These are phyloP conservation scores for Chlamydomonas asymmetrica DNA, from an alignment of 139 green algal species.

Conservation along the genomic window DNA sequence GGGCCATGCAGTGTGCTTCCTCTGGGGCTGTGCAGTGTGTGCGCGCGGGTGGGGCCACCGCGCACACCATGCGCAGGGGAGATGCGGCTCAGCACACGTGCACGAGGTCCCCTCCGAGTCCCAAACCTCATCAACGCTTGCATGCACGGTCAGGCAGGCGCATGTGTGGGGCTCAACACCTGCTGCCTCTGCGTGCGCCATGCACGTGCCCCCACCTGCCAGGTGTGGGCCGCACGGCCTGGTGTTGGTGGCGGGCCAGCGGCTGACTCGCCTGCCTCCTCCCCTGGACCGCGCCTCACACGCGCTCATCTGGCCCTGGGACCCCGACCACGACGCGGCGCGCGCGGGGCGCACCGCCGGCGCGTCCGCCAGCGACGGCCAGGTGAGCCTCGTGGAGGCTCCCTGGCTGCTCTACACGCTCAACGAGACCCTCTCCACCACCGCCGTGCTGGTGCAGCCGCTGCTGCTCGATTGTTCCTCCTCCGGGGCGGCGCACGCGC, in stretches of 20 bases:
- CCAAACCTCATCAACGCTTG: too few relatives aligned
- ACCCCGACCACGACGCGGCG: conserved; percentile 36
- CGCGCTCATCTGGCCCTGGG: conserved; percentile 74
- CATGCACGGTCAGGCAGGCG: too few relatives aligned
- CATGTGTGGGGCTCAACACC: too few relatives aligned
- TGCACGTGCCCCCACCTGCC: background rate
- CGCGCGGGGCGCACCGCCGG: background rate
- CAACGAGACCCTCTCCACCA: conserved; percentile 70
- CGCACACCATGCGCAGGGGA: too few relatives aligned
- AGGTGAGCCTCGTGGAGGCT: conserved; percentile 43
- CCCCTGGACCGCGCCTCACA: conserved; percentile 51
- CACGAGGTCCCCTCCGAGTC: too few relatives aligned
- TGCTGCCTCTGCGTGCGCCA: background rate
- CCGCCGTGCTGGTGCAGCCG: conserved; percentile 79
- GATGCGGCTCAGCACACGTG: too few relatives aligned
- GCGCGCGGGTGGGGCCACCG: too few relatives aligned
- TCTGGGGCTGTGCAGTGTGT: too few relatives aligned
- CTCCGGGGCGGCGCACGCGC: too few relatives aligned
- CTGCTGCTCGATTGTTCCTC: too few relatives aligned
- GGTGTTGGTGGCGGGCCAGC: conserved; percentile 69
- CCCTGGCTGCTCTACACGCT: conserved; percentile 70
- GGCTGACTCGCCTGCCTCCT: conserved; percentile 58
- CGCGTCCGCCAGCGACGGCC: conserved; percentile 8
- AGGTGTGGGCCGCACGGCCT: conserved; percentile 61
- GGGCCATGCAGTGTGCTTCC: too few relatives aligned